Percentiles rank a stretch among this genome's conserved stretches.
phyloP scores from a whole-genome alignment of 495 filamentous ascomycete species.

The Corynascus novoguineensis region DNA sequence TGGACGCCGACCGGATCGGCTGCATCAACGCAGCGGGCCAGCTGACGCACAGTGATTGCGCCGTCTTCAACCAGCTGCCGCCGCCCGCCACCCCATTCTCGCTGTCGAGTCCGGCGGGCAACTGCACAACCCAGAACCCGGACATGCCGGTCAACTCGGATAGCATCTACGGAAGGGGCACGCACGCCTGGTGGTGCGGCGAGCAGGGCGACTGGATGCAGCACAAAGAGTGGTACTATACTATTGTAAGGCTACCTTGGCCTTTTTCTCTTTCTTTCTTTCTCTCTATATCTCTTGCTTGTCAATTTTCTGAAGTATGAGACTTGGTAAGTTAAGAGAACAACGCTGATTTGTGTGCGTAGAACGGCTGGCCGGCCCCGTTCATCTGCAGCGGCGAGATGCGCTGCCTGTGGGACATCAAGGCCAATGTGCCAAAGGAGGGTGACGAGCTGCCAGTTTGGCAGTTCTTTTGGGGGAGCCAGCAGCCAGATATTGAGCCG shows the following conservation, averaged over 20 bases:
- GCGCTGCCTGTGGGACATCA: conserved; percentile 32
- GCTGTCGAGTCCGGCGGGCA: conserved; percentile 24
- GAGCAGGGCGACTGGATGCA: conserved; percentile 2
- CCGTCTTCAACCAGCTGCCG: conserved; percentile 25
- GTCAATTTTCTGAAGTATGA: background rate
- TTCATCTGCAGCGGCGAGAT: conserved; percentile 34
- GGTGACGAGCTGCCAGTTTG: conserved; percentile 22
- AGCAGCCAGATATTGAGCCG: conserved; percentile 24
- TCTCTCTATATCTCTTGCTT: background rate
- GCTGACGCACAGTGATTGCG: conserved; percentile 27
- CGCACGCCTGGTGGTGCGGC: conserved; percentile 27
- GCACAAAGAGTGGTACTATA: conserved; percentile 23
- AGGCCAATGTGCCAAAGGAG: conserved; percentile 10
- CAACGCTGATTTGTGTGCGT: background rate
- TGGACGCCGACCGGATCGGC: conserved; percentile 25
- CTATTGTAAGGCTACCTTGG: conserved; percentile 20
- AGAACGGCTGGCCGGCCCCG: conserved; percentile 28
- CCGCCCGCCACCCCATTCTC: conserved; percentile 22
- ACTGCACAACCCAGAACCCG: conserved; percentile 31
- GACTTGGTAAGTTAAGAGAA: no score
- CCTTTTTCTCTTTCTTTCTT: background rate
- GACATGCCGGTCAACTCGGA: conserved; percentile 32
- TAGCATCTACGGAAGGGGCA: conserved; percentile 27
- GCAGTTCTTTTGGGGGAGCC: conserved; percentile 32
- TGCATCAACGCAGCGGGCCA: conserved; percentile 28